Base-by-base conservation (phyloP, 2,329 filamentous ascomycete species). In the Alternaria rosae region DNA sequence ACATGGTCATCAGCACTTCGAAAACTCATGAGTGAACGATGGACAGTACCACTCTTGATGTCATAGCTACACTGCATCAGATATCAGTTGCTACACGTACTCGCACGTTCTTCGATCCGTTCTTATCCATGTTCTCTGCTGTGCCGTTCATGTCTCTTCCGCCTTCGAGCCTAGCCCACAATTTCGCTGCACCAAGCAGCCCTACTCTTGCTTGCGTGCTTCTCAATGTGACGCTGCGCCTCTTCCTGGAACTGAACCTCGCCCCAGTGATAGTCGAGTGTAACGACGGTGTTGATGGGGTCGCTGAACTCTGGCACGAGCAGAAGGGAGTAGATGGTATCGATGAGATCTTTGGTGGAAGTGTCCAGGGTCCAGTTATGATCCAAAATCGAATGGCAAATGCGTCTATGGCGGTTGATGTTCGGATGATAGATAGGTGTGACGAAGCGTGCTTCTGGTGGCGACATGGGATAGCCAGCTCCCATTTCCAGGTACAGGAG, bases 291-390 rank as follows among this genome's bases (percentile, higher is more conserved):
- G 50, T 75, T 77, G 55, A 79, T 73, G 3, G 67, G 69, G 25
- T 71, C 65, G 44, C 59, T 65, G 9, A 70, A 69, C 58, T 80
- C 77, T 0, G 76, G 74, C 12, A 76, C 64, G 3, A 79, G 65
- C 3, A 80, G 67, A 4, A 80, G 70, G 2, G 75, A 74, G 57
- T 78, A 79, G 21, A 80, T 62, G 4, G 71, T 76, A 51, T 79
- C 73, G 30, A 79, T 70, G 3, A 80, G 45, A 12, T 71, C 72
- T 15, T 70, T 70, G 61, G 72, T 75, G 26, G 61, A 73, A 4
- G 73, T 78, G 81, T 81, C 78, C 74, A 81, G 68, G 80, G 79
- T 3, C 66, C 70, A 38, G 8, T 38, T 38, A 15, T 15, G 32
- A 15, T 38, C 32, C 1, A 38, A 2, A 3, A 38, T 38, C 32